A percentile compares a stretch with the other conserved stretches of the same genome.
These are phyloP conservation scores for Hyaloperonospora arabidopsidis DNA, from an alignment of 352 stramenopile genomes.

Conservation along the genomic window DNA sequence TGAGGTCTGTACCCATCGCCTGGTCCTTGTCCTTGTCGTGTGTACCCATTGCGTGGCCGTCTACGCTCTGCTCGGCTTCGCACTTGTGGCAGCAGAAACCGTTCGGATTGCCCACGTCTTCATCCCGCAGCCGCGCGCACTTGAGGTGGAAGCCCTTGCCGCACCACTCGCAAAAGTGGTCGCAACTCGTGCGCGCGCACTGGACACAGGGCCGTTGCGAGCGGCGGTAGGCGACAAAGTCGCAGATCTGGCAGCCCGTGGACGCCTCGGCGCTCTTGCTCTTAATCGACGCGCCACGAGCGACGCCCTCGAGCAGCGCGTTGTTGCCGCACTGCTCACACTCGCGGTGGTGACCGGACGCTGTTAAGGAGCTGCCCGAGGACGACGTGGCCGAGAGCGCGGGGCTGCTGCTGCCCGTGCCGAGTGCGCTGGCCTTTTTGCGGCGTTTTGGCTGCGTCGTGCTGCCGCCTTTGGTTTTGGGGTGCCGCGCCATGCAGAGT, in stretches of 20 bases:
- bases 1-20: conserved; percentile 17
- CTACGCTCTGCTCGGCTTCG: conserved; percentile 54
- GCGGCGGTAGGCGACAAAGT: conserved; percentile 68
- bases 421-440: conserved; percentile 22
- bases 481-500: conserved; percentile 32
- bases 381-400: conserved; percentile 24
- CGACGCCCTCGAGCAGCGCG: conserved; percentile 34
- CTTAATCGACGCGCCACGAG: conserved; percentile 25
- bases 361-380: conserved; percentile 8
- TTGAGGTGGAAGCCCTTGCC: conserved; percentile 72
- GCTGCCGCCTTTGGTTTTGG: conserved; percentile 24
- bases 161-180: conserved; percentile 83
- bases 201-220: conserved; percentile 57
- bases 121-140: conserved; percentile 43
- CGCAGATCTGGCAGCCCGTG: conserved; percentile 71
- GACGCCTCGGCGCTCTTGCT: conserved; percentile 46
- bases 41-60: conserved; percentile 30
- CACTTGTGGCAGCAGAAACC: conserved; percentile 74
- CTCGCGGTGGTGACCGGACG: conserved; percentile 26
- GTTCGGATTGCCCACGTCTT: conserved; percentile 45
- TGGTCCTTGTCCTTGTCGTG: no score
- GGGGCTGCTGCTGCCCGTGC: conserved; percentile 17
- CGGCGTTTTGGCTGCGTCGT: conserved; percentile 26
- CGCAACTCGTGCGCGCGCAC: conserved; percentile 49
- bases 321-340: conserved; percentile 48